Base-by-base conservation (phyloP, 2,329 filamentous ascomycete species). In the Fusarium coffeatum region DNA sequence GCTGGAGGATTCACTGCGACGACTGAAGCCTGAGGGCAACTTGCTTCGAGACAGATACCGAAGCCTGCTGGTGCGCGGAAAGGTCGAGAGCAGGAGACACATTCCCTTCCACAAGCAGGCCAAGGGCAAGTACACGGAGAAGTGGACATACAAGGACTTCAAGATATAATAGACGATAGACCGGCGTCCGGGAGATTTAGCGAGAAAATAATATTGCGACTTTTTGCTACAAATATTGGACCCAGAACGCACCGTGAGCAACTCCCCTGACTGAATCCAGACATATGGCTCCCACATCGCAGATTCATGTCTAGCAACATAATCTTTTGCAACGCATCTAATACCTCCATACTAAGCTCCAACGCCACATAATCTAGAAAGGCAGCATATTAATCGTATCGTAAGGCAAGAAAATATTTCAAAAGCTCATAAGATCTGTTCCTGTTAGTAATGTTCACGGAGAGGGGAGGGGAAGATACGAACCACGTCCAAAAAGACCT, bases 111-210 rank as follows among this genome's bases (percentile, higher is more conserved):
- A 87, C 76, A 97, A 93, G 86, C 93, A 96, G 84, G 88, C 89
- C 69, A 94, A 90, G 86, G 90, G 85, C 73, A 93, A 92, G 80
- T 81, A 90, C 54, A 97, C 93, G 9, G 96, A 98, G 87, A 99
- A 98, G 83, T 99, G 96, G 96, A 89, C 91, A 46, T 93, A 97
- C 84, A 99, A 99, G 86, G 96, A 99, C 79, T 99, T 97, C 70
- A 72, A 74, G 50, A 68, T 82, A 67, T 74, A 64, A 64, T 69
- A 69, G 46, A 51, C 57, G 42, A 58, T 66, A 64, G 55, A 70
- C 40, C 22, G 50, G 53, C 47, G 61, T 59, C 58, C 59, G 32
- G 48, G 37, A 45, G 42, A 45, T 66, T 72, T 64, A 67, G 69
- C 68, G 69, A 72, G 55, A 69, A 72, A 56, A 69, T 64, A 72